Conservation (phyloP, 2,329 filamentous ascomycete genomes). For the Corinectria fuckeliana region DNA sequence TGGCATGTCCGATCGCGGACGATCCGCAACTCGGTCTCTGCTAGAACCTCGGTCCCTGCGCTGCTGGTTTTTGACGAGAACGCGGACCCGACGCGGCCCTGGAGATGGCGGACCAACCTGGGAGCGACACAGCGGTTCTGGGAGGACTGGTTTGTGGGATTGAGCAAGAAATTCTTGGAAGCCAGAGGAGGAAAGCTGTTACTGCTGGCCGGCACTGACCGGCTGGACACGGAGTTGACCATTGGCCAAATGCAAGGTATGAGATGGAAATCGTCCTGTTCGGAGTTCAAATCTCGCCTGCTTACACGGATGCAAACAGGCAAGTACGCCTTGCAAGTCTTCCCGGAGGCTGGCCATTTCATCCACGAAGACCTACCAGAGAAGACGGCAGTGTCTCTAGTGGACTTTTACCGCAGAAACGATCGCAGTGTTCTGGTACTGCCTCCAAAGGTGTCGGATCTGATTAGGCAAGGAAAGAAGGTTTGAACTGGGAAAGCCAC, state of each 20-base stretch:
- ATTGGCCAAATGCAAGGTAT: slow-evolving; percentile 97
- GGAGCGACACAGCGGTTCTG: slow-evolving; percentile 86
- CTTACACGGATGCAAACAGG: slow-evolving; percentile 52
- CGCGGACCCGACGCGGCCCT: slow-evolving; percentile 54
- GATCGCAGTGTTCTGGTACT: slow-evolving; percentile 84
- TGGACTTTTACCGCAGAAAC: slow-evolving; percentile 92
- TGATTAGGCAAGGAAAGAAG: slow-evolving; percentile 67
- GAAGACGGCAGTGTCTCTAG: slow-evolving; percentile 83
- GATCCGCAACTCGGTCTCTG: slow-evolving; percentile 82
- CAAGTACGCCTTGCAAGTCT: slow-evolving; percentile 94
- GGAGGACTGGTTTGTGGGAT: slow-evolving; percentile 89
- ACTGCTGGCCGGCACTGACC: slow-evolving; percentile 86
- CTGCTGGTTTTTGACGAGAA: slow-evolving; percentile 64
- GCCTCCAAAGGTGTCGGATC: slow-evolving; percentile 87
- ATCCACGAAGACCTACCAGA: slow-evolving; percentile 94
- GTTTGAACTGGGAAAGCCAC: slow-evolving; percentile 48
- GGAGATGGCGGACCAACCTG: slow-evolving; percentile 88
- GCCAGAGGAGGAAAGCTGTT: slow-evolving; percentile 85
- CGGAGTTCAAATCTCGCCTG: background rate
- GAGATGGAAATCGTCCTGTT: slow-evolving; percentile 14
- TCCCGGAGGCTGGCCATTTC: slow-evolving; percentile 95
- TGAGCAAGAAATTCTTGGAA: slow-evolving; percentile 86
- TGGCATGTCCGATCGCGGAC: slow-evolving; percentile 94
- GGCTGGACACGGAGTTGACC: slow-evolving; percentile 88
- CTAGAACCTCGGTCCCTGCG: slow-evolving; percentile 84